A percentile compares a stretch with the other conserved stretches of the same genome.
phyloP scores from a whole-genome alignment of 1,139 yeast species.

The Taiozyma sp. region DNA sequence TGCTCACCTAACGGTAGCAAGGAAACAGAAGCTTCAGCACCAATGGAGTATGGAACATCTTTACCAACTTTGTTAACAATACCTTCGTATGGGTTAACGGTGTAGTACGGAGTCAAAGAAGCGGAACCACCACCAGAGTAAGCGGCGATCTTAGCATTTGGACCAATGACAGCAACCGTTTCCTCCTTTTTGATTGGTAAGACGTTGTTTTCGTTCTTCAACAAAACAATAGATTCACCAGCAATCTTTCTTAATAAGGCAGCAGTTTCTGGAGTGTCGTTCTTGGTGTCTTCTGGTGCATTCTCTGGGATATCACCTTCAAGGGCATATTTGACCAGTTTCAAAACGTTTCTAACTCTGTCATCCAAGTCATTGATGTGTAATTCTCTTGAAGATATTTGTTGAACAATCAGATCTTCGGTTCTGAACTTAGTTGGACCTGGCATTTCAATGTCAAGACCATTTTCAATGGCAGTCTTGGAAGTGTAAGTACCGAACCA shows the following conservation, averaged over 20 bases:
- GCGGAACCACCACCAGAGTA: constrained; percentile 55
- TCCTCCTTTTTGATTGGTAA: constrained; percentile 38
- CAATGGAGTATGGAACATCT: constrained; percentile 32
- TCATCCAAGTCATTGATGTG: constrained; percentile 28
- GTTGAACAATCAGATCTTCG: constrained; percentile 33
- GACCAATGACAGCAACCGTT: constrained; percentile 45
- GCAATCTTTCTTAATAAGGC: constrained; percentile 43
- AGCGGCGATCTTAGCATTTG: constrained; percentile 40
- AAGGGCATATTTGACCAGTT: constrained; percentile 40
- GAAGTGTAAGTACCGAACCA: constrained; percentile 59
- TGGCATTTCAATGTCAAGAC: constrained; percentile 63
- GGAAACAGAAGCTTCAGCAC: constrained; percentile 31
- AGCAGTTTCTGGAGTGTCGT: constrained; percentile 38
- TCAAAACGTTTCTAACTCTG: constrained; percentile 42
- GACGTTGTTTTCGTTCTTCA: constrained; percentile 44
- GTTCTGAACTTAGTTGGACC: constrained; percentile 51
- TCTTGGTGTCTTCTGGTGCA: constrained; percentile 35
- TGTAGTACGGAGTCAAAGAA: constrained; percentile 40
- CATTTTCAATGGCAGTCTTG: constrained; percentile 44
- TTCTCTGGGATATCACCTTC: constrained; percentile 35
- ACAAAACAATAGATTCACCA: constrained; percentile 47
- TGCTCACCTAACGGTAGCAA: constrained; percentile 30
- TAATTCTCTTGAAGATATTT: constrained; percentile 31
- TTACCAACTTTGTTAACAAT: constrained; percentile 29
- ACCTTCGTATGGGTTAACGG: constrained; percentile 43